These are phyloP conservation scores for Rhodotorula toruloides DNA, from an alignment of 768 basidiomycete species.

Conservation along the genomic window DNA sequence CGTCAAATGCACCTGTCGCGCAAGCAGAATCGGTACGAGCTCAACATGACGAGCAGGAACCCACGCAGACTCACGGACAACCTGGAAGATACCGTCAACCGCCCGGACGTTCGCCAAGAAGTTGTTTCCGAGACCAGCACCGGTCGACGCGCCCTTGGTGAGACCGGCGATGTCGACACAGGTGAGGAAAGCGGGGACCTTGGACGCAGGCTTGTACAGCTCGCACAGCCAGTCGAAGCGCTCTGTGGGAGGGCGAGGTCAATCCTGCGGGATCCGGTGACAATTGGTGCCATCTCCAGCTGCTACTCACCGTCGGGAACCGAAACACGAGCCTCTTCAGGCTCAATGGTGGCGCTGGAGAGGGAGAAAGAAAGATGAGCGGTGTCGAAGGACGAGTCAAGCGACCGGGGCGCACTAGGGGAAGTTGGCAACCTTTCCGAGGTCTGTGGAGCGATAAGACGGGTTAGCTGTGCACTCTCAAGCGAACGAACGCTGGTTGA, in stretches of 20 bases:
- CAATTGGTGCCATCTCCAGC: no score
- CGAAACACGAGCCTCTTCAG: constrained; percentile 64
- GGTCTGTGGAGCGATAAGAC: constrained; percentile 5
- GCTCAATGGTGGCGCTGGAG: constrained; percentile 34
- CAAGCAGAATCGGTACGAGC: background rate
- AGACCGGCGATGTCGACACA: constrained; percentile 98
- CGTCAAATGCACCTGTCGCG: constrained; percentile 69
- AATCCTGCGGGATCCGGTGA: no score
- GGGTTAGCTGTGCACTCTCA: background rate
- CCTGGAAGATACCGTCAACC: constrained; percentile 98
- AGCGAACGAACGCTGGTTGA: background rate
- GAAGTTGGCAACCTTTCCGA: constrained; percentile 66
- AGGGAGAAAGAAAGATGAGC: background rate
- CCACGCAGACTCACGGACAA: constrained; percentile 59
- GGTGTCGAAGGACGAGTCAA: background rate
- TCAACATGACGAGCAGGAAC: background rate
- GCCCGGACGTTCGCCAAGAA: constrained; percentile 97
- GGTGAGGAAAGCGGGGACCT: constrained; percentile 88
- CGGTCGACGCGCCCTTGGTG: constrained; percentile 96
- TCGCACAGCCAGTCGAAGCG: constrained; percentile 94
- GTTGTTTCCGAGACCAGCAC: constrained; percentile 93
- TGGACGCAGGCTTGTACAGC: constrained; percentile 78
- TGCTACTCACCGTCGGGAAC: constrained; percentile 63
- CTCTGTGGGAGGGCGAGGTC: constrained; percentile 27
- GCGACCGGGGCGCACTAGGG: constrained; percentile 57